phyloP scores from a whole-genome alignment of 1,284 basidiomycete species.

The Kwoniella shivajii region DNA sequence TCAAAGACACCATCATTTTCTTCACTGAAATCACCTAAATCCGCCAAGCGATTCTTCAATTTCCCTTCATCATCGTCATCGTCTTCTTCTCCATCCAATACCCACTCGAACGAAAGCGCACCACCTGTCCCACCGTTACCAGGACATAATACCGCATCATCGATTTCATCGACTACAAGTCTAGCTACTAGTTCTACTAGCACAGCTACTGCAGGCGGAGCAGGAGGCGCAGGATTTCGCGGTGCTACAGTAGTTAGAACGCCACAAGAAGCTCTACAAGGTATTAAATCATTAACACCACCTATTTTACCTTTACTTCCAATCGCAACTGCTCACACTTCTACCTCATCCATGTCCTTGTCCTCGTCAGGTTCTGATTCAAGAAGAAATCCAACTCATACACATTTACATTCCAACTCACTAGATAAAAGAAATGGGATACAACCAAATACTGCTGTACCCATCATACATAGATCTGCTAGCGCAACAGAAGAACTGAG shows the following conservation, averaged over 20 bases:
- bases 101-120: background rate
- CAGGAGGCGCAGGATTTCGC: background rate
- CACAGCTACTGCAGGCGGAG: background rate
- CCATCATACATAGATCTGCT: constrained; percentile 1
- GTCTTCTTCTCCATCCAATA: background rate
- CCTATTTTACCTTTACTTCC: background rate
- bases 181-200: background rate
- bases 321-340: background rate
- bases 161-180: constrained; percentile 8
- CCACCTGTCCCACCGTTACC: constrained; percentile 10
- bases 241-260: constrained; percentile 36
- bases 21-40: constrained; percentile 22
- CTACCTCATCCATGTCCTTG: too few relatives aligned
- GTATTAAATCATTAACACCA: constrained; percentile 16
- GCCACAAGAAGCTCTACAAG: constrained; percentile 30
- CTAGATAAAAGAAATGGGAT: background rate
- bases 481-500: background rate
- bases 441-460: background rate
- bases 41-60: constrained; percentile 23
- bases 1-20: background rate
- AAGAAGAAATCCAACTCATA: background rate
- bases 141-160: constrained; percentile 2
- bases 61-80: background rate
- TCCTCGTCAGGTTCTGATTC: background rate
- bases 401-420: background rate